phyloP scores from a whole-genome alignment of 2,329 filamentous ascomycete genomes.

The Dactylellina cionopaga region DNA sequence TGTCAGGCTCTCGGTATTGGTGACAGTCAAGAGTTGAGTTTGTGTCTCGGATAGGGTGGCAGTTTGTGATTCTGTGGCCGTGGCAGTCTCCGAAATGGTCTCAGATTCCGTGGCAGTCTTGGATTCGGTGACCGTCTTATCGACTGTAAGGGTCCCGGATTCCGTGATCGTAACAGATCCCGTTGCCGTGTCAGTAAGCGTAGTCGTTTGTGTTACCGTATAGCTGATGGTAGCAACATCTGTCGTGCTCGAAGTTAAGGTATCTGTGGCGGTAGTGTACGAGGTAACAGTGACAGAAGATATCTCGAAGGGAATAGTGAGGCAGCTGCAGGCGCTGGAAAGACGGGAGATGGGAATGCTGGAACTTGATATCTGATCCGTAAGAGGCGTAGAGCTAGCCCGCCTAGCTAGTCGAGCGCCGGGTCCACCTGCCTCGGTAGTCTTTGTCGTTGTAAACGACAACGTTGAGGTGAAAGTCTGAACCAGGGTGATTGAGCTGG shows the following conservation, averaged over 20 bases:
- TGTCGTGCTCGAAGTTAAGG: neutral
- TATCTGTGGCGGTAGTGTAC: constrained; percentile 1
- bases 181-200: neutral
- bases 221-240: neutral
- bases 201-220: neutral
- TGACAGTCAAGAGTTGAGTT: neutral
- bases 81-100: neutral
- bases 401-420: neutral
- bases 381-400: neutral
- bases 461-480: constrained; percentile 10
- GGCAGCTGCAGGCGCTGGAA: constrained; percentile 20
- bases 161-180: neutral
- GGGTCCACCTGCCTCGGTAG: neutral
- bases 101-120: neutral
- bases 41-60: neutral
- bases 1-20: neutral
- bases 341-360: constrained; percentile 6
- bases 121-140: neutral
- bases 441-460: constrained; percentile 6
- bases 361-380: neutral
- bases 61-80: neutral
- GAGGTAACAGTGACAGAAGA: constrained; percentile 10
- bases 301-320: constrained; percentile 14
- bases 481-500: neutral
- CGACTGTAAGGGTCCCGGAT: neutral